Percentiles rank a stretch among this genome's conserved stretches.
Evolutionary conservation across 2,329 filamentous ascomycete species (phyloP).

Genomic region (Colletotrichum filicis): DNA sequence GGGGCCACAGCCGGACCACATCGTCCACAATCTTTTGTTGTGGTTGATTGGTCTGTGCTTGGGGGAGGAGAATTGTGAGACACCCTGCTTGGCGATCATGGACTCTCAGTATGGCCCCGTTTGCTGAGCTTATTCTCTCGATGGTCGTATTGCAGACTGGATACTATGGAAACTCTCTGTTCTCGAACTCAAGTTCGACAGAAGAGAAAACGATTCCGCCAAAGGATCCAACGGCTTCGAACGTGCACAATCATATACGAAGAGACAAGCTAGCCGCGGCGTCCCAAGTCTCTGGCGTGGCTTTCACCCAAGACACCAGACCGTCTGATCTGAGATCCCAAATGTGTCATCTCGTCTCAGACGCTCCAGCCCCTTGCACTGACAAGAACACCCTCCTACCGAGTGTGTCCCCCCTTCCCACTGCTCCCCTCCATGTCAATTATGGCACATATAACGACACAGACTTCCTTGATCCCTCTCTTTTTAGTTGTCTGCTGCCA

Average conservation of each 20-base stretch:
- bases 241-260: neutral
- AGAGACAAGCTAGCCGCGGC: neutral
- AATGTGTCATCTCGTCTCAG: constrained; percentile 37
- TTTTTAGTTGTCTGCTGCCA: constrained; percentile 6
- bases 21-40: neutral
- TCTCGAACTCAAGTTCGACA: too few species aligned
- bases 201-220: too few species aligned
- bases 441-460: constrained; percentile 25
- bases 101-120: neutral
- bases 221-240: neutral
- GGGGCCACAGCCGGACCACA: constrained; percentile 30
- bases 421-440: neutral
- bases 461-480: constrained; percentile 5
- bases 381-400: constrained; percentile 2
- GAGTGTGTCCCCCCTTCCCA: neutral
- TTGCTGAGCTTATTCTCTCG: neutral
- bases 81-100: neutral
- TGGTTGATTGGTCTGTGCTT: constrained; percentile 14
- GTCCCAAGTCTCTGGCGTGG: neutral
- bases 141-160: neutral
- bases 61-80: neutral
- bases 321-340: constrained; percentile 35
- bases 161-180: neutral
- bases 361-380: constrained; percentile 24
- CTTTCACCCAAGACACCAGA: constrained; percentile 30